A percentile compares a stretch with the other conserved stretches of the same genome.
These are phyloP conservation scores for Cardiospermum halicacabum DNA, from an alignment of 345 rosid genomes.

Conservation along the genomic window DNA sequence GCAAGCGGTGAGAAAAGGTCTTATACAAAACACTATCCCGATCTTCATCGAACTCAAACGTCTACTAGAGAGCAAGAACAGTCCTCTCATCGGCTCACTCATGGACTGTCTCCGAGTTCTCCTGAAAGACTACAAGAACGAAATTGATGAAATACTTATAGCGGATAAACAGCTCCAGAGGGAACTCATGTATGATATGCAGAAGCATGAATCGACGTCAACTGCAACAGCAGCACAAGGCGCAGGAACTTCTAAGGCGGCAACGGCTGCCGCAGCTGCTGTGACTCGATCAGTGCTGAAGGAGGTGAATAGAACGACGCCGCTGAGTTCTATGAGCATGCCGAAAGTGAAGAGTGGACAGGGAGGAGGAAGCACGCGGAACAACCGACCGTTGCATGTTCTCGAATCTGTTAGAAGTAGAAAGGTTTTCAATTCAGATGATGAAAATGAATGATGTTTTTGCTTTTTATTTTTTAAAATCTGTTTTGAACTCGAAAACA, in stretches of 20 bases:
- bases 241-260: constrained; percentile 31
- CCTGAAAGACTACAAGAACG: constrained; percentile 90
- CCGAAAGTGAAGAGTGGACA: constrained; percentile 60
- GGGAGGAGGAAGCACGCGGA: constrained; percentile 28
- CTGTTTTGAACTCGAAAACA: neutral
- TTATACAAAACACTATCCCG: constrained; percentile 90
- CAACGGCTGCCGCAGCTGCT: constrained; percentile 54
- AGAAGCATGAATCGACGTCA: constrained; percentile 60
- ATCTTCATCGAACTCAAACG: constrained; percentile 92
- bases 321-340: constrained; percentile 60
- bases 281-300: constrained; percentile 62
- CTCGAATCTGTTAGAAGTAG: constrained; percentile 78
- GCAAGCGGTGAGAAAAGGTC: constrained; percentile 83
- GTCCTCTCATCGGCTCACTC: constrained; percentile 83
- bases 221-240: constrained; percentile 41
- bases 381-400: constrained; percentile 48
- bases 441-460: constrained; percentile 34
- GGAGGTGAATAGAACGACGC: constrained; percentile 68
- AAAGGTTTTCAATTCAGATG: constrained; percentile 61
- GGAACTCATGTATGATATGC: constrained; percentile 92
- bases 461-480: neutral
- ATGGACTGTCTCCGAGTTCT: constrained; percentile 87
- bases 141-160: constrained; percentile 86
- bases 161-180: constrained; percentile 92
- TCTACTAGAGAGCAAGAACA: constrained; percentile 83